phyloP scores from a whole-genome alignment of 2,329 filamentous ascomycete species.

The Metarhizium guizhouense region DNA sequence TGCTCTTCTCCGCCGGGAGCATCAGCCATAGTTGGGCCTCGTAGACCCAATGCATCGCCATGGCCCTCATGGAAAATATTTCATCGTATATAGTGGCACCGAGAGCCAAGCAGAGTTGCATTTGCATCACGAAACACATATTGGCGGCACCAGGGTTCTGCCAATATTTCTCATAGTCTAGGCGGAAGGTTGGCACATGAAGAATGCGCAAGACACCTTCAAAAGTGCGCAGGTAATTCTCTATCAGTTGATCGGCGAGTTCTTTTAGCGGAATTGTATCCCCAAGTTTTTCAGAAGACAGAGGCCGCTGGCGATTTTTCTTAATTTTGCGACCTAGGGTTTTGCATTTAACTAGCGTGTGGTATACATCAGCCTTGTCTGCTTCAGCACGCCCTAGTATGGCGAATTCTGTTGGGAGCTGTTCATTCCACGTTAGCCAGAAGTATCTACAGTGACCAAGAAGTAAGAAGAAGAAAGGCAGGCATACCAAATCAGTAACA shows the following conservation, averaged over 20 bases:
- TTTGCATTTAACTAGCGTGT: constrained; percentile 30
- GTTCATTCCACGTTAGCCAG: not conserved
- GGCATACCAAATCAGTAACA: constrained; percentile 29
- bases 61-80: constrained; percentile 29
- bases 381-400: constrained; percentile 17
- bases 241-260: constrained; percentile 41
- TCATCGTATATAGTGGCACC: constrained; percentile 40
- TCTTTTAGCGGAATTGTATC: constrained; percentile 26
- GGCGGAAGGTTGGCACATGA: constrained; percentile 46
- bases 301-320: constrained; percentile 24
- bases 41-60: constrained; percentile 40
- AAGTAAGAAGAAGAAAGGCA: not conserved
- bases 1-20: constrained; percentile 36
- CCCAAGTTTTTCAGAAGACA: constrained; percentile 29
- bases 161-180: constrained; percentile 45
- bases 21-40: constrained; percentile 44
- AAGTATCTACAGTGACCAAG: not conserved
- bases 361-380: constrained; percentile 20
- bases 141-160: constrained; percentile 29
- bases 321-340: constrained; percentile 32
- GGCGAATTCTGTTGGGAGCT: constrained; percentile 22
- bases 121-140: constrained; percentile 38
- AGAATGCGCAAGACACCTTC: constrained; percentile 49
- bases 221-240: constrained; percentile 44
- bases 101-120: constrained; percentile 45